A percentile compares a stretch with the other conserved stretches of the same genome.
These are phyloP conservation scores for Anthoceros angustus DNA, from an alignment of 225 moss, liverwort and hornwort species.

Conservation along the genomic window DNA sequence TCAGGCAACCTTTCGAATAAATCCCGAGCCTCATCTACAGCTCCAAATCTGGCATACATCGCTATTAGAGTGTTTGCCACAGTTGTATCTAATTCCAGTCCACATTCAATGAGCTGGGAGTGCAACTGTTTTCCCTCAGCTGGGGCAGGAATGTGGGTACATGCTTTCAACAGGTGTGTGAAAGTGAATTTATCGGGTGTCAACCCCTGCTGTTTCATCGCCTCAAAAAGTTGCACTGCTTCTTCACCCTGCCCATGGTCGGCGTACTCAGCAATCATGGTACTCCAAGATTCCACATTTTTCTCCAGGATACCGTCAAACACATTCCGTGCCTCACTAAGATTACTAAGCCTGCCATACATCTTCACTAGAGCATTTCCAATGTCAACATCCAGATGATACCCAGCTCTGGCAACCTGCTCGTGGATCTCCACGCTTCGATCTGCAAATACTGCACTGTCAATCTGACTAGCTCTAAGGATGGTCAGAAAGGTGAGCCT, in stretches of 20 bases:
- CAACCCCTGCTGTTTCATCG: neutral
- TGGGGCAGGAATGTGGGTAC: neutral
- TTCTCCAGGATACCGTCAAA: neutral
- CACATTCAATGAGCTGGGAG: neutral
- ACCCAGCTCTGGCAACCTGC: neutral
- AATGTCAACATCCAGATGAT: neutral
- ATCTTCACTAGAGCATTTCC: neutral
- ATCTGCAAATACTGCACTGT: neutral
- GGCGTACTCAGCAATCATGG: neutral
- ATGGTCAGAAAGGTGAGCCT: neutral
- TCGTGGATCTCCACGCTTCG: neutral
- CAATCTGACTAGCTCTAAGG: neutral
- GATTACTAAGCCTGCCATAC: neutral
- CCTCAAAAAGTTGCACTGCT: neutral
- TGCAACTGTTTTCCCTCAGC: neutral
- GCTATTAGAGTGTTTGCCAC: neutral
- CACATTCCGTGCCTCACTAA: neutral
- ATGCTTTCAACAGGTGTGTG: neutral
- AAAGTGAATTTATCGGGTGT: neutral
- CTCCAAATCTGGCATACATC: neutral
- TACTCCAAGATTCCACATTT: neutral
- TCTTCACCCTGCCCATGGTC: neutral
- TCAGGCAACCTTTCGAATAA: constrained; percentile 2
- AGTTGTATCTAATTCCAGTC: neutral
- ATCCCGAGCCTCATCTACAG: neutral